Evolutionary conservation across 768 basidiomycete species (phyloP), one percentile per base, ranked within the genome.

Genomic region (Boletus barrowsii): DNA sequence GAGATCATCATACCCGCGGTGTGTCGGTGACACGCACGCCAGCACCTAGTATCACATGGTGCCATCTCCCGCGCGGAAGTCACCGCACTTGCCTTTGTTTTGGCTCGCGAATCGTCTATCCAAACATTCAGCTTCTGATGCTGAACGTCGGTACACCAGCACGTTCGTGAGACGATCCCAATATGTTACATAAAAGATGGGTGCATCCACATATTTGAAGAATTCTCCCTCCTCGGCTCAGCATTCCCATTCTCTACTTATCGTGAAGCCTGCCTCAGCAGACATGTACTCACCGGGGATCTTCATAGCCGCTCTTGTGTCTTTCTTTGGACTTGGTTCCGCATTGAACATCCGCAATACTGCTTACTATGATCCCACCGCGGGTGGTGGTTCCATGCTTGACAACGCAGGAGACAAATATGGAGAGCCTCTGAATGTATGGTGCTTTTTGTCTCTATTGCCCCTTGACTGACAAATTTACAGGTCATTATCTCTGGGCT

Each of bases 401-500:
- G 68, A 76, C 53, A 63, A 74, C 24, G 73, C 77, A 26, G 72
- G 71, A 4, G 51, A 65, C 33, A 73, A 73, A 26, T 61, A 68
- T 3, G 79, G 75, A 29, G 75, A 73, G 57, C 72, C 76, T 32
- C 57, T 80, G 56, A 74, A 83, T 65, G 79, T 75, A 42, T 17
- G 41, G 22, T 22, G 15, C 2, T 41, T 49, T 3, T 11, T 17
- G 14, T 5, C 15, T 17, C 32, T 30, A n/a, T 33, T 37, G 20
- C 46, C 45, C 20, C 0, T 30, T 17, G 42, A 33, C 20, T 42
- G 15, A 52, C 32, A 10, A 13, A 24, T 18, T 3, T 3, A 22
- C 42, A 79, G 77, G 74, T 87, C 39, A 85, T 88, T 55, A 77
- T 88, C 51, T 88, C 86, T 5, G 84, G 79, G 1, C 64, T 79